Conservation (phyloP, 805 yeast species). For the Kluyveromyces aestuarii region DNA sequence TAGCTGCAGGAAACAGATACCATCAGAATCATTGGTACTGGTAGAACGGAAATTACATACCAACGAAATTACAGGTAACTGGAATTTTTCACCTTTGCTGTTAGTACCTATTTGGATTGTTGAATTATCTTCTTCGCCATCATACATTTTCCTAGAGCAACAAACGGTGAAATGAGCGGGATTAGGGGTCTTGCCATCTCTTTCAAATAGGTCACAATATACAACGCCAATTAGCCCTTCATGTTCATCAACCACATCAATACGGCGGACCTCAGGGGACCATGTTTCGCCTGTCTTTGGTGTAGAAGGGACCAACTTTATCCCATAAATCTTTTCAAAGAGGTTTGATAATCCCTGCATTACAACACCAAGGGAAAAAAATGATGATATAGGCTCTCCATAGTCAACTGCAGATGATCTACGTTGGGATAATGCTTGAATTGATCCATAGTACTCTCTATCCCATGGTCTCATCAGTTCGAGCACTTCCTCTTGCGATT, state of each 20-base stretch:
- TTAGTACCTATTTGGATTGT: constrained; percentile 27
- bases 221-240: constrained; percentile 67
- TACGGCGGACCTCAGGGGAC: constrained; percentile 75
- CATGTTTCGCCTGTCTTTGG: constrained; percentile 73
- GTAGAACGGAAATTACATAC: constrained; percentile 67
- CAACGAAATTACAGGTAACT: constrained; percentile 81
- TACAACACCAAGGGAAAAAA: constrained; percentile 79
- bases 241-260: constrained; percentile 61
- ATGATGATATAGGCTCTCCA: constrained; percentile 47
- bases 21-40: constrained; percentile 23
- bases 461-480: constrained; percentile 79
- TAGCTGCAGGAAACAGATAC: constrained; percentile 52
- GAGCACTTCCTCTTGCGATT: constrained; percentile 34
- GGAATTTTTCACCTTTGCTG: constrained; percentile 44
- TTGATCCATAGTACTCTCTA: constrained; percentile 54
- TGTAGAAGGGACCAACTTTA: constrained; percentile 58
- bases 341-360: constrained; percentile 72
- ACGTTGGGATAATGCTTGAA: constrained; percentile 20
- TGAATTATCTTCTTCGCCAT: constrained; percentile 37
- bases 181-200: constrained; percentile 63
- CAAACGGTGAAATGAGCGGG: constrained; percentile 96
- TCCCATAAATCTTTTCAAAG: constrained; percentile 65
- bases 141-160: constrained; percentile 75
- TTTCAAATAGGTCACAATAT: constrained; percentile 79
- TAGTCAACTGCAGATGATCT: constrained; percentile 25